phyloP scores from a whole-genome alignment of 805 yeast genomes.

The Cyberlindnera samutprakarnensis region DNA sequence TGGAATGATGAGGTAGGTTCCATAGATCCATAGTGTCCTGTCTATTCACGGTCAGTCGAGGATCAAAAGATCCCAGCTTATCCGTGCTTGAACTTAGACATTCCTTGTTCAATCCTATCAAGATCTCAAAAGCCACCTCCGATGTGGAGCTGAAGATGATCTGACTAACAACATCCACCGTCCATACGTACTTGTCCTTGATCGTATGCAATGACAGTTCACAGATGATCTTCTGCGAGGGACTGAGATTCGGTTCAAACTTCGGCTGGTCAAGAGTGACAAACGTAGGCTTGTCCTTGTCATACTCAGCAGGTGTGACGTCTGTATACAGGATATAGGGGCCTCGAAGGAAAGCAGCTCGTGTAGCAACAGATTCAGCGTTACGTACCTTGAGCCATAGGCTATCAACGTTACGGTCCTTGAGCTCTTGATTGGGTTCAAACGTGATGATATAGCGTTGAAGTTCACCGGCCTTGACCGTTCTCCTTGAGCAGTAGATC shows the following conservation, averaged over 20 bases:
- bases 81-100: constrained; percentile 18
- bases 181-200: constrained; percentile 54
- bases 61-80: constrained; percentile 24
- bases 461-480: constrained; percentile 46
- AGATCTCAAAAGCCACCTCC: constrained; percentile 53
- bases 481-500: constrained; percentile 27
- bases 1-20: constrained; percentile 49
- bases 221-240: constrained; percentile 55
- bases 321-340: constrained; percentile 74
- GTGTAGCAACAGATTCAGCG: constrained; percentile 46
- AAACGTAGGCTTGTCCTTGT: constrained; percentile 41
- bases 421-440: constrained; percentile 12
- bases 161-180: constrained; percentile 65
- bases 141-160: constrained; percentile 58
- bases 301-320: constrained; percentile 48
- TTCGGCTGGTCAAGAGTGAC: constrained; percentile 73
- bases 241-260: constrained; percentile 62
- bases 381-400: constrained; percentile 56
- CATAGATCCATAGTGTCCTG: constrained; percentile 60
- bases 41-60: constrained; percentile 39
- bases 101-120: constrained; percentile 37
- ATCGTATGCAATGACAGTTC: constrained; percentile 61
- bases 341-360: constrained; percentile 73
- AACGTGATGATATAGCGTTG: constrained; percentile 49
- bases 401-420: constrained; percentile 22